Evolutionary conservation across 2,329 filamentous ascomycete genomes (phyloP), one percentile per base, ranked within the genome.

Genomic region (Rhexocercosporidium sp.): DNA sequence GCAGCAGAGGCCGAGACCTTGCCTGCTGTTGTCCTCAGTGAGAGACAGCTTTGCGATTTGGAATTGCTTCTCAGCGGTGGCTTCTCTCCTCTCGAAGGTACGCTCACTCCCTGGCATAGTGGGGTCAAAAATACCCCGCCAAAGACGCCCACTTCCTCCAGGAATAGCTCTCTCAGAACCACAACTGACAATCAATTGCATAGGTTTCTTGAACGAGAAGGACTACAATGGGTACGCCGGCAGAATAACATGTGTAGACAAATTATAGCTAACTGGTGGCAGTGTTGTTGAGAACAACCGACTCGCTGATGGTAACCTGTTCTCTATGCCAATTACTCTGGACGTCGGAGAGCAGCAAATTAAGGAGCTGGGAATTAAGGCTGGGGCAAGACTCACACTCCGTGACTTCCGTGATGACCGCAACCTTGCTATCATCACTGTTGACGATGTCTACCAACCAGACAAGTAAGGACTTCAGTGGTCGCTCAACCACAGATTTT

Each of bases 31-130:
- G 83, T 91, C 68, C 89, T 99, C 73, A 92, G 88, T 61, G 96
- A 99, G 86, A 90, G 96, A 77, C 96, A 99, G 83, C 90, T 99
- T 59, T 99, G 96, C 83, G 96, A 99, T 86, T 87, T 99, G 74
- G 96, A 99, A 83, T 83, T 99, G 82, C 94, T 99, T 78, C 90
- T 99, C 81, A 98, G 94, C 81, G 96, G 96, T 79, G 96, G 96
- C 73, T 99, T 99, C 85, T 97, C 94, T 72, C 96, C 96, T 67
- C 88, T 99, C 47, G 95, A 99, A 88, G 96, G 94, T 96, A 77
- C 71, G 89, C 71, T 66, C 25, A 7, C 56, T 34, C 51, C 63
- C 47, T 57, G 63, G 53, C 27, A 60, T 72, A 70, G 72, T 68
- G 74, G 73, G 73, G 71, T 66, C 66, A 59, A 59, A 59, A 59